Evolutionary conservation across 495 filamentous ascomycete genomes (phyloP).

Genomic region (Choiromyces venosus): DNA sequence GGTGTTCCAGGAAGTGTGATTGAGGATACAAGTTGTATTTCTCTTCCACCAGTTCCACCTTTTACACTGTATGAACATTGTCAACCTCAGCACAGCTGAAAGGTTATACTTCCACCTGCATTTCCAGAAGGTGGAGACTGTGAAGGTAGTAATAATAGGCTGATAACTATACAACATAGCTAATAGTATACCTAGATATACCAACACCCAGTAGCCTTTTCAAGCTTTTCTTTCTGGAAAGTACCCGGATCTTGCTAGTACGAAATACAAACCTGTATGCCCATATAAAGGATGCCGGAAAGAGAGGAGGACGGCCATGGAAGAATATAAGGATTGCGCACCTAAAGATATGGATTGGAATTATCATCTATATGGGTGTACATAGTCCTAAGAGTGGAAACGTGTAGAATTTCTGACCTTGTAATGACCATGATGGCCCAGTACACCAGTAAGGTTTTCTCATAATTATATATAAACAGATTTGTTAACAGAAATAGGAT

Average conservation of each 20-base stretch:
- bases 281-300: neutral
- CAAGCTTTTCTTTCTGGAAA: neutral
- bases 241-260: neutral
- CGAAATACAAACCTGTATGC: constrained; percentile 11
- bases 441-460: neutral
- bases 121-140: too few species aligned
- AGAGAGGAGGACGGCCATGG: neutral
- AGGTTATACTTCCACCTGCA: too few species aligned
- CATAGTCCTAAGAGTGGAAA: neutral
- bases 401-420: neutral
- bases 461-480: neutral
- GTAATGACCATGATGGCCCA: neutral
- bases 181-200: too few species aligned
- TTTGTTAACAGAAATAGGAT: neutral
- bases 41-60: too few species aligned
- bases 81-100: too few species aligned
- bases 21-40: too few species aligned
- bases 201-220: constrained; percentile 1
- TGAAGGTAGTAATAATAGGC: too few species aligned
- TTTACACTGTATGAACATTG: too few species aligned
- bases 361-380: constrained; percentile 12
- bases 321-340: neutral
- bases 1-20: too few species aligned
- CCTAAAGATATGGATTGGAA: constrained; percentile 6
- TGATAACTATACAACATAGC: too few species aligned